phyloP scores from a whole-genome alignment of 164 flowering plant species.

The Malania oleifera region DNA sequence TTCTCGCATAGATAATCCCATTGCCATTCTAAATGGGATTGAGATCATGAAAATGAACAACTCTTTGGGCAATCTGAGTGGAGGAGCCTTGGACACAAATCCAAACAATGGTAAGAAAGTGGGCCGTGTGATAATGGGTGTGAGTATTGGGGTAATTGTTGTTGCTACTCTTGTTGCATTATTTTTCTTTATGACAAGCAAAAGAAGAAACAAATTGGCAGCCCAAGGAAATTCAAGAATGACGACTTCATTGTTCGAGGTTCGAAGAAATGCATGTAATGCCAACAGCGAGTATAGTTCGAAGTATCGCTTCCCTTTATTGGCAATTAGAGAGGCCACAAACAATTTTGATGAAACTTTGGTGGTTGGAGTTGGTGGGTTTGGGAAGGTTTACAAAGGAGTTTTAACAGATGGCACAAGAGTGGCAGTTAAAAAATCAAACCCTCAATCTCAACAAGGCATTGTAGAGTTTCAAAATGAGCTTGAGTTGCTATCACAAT shows the following conservation, averaged over 20 bases:
- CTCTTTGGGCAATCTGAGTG: slow-evolving; percentile 36
- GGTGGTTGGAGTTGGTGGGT: slow-evolving; percentile 84
- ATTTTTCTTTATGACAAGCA: slow-evolving; percentile 25
- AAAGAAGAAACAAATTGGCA: slow-evolving; percentile 19
- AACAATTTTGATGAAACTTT: slow-evolving; percentile 70
- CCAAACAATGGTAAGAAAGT: slow-evolving; percentile 27
- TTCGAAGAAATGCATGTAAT: slow-evolving; percentile 54
- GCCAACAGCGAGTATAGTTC: slow-evolving; percentile 44
- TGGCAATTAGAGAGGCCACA: slow-evolving; percentile 62
- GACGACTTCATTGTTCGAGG: too few species aligned
- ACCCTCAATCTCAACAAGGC: slow-evolving; percentile 74
- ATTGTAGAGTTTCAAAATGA: slow-evolving; percentile 77
- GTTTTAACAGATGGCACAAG: slow-evolving; percentile 51
- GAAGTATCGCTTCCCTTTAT: slow-evolving; percentile 55
- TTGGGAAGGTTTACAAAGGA: slow-evolving; percentile 83
- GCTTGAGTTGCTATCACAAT: slow-evolving; percentile 76
- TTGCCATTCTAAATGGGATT: slow-evolving; percentile 61
- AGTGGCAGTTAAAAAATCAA: slow-evolving; percentile 79
- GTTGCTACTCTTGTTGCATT: slow-evolving; percentile 24
- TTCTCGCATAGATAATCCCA: slow-evolving; percentile 19
- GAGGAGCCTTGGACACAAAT: not conserved
- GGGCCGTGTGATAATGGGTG: slow-evolving; percentile 40
- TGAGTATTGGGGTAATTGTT: slow-evolving; percentile 26
- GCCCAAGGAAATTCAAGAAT: too few species aligned
- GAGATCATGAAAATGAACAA: slow-evolving; percentile 67